Evolutionary conservation across 768 basidiomycete genomes (phyloP).

Genomic region (Lyophyllum atratum): DNA sequence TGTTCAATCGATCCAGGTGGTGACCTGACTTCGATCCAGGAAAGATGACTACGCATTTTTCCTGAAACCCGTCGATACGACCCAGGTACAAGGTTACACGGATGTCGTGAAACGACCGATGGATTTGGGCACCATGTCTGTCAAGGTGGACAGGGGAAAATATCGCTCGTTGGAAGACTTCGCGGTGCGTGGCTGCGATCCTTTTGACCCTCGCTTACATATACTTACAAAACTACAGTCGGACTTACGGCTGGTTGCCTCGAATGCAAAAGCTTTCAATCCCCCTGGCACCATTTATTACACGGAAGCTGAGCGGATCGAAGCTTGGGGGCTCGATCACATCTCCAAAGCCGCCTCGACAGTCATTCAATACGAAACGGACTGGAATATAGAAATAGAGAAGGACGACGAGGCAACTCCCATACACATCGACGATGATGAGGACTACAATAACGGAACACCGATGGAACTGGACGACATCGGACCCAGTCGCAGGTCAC

Average conservation of each 20-base stretch:
- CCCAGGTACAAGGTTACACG: conserved; percentile 60
- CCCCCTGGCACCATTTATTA: conserved; percentile 73
- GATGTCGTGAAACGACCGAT: conserved; percentile 83
- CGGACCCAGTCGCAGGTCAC: conserved; percentile 41
- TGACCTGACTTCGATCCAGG: conserved; percentile 38
- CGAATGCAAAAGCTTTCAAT: conserved; percentile 78
- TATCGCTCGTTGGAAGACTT: conserved; percentile 85
- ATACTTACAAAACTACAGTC: conserved; percentile 36
- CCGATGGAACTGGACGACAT: conserved; percentile 50
- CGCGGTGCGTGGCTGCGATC: conserved; percentile 48
- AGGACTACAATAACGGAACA: conserved; percentile 35
- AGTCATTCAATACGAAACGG: conserved; percentile 80
- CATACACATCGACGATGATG: conserved; percentile 42
- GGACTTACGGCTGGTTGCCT: conserved; percentile 72
- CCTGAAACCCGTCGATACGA: conserved; percentile 62
- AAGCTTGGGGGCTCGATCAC: conserved; percentile 71
- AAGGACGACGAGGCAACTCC: conserved; percentile 54
- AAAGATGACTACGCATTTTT: conserved; percentile 90
- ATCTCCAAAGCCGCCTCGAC: conserved; percentile 69
- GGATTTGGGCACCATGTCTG: conserved; percentile 88
- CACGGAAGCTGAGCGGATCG: conserved; percentile 72
- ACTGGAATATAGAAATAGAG: conserved; percentile 84
- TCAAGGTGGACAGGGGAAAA: conserved; percentile 73
- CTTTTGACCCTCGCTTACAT: conserved; percentile 5
- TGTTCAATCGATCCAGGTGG: not conserved